A percentile compares a stretch with the other conserved stretches of the same genome.
Evolutionary conservation across 306 rosid genomes (phyloP).

Genomic region (Glycine latifolia): DNA sequence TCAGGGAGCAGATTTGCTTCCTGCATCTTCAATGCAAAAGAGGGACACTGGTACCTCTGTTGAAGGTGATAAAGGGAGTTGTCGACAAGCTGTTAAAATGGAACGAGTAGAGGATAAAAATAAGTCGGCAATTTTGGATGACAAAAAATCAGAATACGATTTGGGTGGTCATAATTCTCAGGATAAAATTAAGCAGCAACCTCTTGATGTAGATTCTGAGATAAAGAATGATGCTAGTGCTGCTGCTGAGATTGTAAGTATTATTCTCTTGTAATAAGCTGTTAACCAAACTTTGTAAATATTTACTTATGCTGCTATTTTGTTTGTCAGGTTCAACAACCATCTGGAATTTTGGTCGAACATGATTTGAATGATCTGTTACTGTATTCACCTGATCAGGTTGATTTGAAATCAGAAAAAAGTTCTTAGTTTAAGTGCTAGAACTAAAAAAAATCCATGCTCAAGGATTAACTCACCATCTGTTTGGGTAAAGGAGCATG

Average conservation of each 20-base stretch:
- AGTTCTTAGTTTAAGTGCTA: slow-evolving; percentile 46
- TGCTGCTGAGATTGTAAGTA: slow-evolving; percentile 59
- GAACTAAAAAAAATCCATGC: slow-evolving; percentile 57
- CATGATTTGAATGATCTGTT: slow-evolving; percentile 66
- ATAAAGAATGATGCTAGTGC: slow-evolving; percentile 46
- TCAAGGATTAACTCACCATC: slow-evolving; percentile 60
- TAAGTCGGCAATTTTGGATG: slow-evolving; percentile 40
- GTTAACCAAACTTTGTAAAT: neutral
- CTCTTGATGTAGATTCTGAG: slow-evolving; percentile 46
- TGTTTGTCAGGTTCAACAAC: slow-evolving; percentile 58
- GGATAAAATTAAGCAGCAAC: slow-evolving; percentile 52
- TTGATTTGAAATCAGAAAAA: slow-evolving; percentile 56
- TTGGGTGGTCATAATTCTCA: slow-evolving; percentile 47
- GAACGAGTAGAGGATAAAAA: slow-evolving; percentile 48
- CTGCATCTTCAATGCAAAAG: slow-evolving; percentile 58
- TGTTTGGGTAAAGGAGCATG: slow-evolving; percentile 57
- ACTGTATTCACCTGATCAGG: slow-evolving; percentile 64
- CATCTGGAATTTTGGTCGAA: slow-evolving; percentile 67
- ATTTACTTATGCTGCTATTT: slow-evolving; percentile 17
- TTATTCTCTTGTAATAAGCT: slow-evolving; percentile 29
- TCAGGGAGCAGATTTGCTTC: slow-evolving; percentile 48
- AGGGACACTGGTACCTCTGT: slow-evolving; percentile 43
- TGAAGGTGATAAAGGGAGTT: slow-evolving; percentile 71
- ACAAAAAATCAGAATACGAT: slow-evolving; percentile 47
- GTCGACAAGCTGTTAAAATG: slow-evolving; percentile 41